Conservation (phyloP, 202 grass and related monocot genomes). For the Panicum hallii region DNA sequence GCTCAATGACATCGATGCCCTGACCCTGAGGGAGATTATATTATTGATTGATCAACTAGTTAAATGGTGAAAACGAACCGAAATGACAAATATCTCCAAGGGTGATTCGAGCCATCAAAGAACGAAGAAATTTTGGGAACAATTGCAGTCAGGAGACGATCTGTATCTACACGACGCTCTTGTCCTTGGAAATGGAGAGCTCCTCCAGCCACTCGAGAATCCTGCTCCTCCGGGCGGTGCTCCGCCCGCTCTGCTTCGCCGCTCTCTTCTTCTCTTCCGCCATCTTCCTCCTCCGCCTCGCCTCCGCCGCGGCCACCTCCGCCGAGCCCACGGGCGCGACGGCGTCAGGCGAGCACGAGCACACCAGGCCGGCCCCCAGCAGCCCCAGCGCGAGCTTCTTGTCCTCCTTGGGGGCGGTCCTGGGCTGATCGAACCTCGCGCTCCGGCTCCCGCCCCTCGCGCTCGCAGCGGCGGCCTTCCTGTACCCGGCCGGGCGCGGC, state of each 20-base stretch:
- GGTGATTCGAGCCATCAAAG: not conserved
- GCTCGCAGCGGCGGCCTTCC: slow-evolving; percentile 28
- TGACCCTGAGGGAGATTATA: not conserved
- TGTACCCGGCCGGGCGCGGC: slow-evolving; percentile 23
- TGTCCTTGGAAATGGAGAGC: slow-evolving; percentile 45
- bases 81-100: not conserved
- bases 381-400: slow-evolving; percentile 43
- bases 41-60: not conserved
- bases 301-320: slow-evolving; percentile 41
- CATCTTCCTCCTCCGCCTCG: slow-evolving; percentile 41
- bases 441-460: slow-evolving; percentile 48
- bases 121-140: not conserved
- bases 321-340: slow-evolving; percentile 55
- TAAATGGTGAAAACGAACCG: not conserved
- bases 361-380: slow-evolving; percentile 58
- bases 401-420: slow-evolving; percentile 13
- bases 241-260: slow-evolving; percentile 40
- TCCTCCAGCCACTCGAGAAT: slow-evolving; percentile 70
- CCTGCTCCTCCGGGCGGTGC: slow-evolving; percentile 47
- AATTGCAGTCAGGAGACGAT: not conserved
- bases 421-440: slow-evolving; percentile 21
- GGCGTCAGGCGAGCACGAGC: slow-evolving; percentile 73
- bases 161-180: slow-evolving; percentile 36
- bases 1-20: not conserved
- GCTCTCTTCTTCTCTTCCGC: slow-evolving; percentile 32